phyloP scores from a whole-genome alignment of 2,329 filamentous ascomycete genomes.

The Aspergillus caelatus region DNA sequence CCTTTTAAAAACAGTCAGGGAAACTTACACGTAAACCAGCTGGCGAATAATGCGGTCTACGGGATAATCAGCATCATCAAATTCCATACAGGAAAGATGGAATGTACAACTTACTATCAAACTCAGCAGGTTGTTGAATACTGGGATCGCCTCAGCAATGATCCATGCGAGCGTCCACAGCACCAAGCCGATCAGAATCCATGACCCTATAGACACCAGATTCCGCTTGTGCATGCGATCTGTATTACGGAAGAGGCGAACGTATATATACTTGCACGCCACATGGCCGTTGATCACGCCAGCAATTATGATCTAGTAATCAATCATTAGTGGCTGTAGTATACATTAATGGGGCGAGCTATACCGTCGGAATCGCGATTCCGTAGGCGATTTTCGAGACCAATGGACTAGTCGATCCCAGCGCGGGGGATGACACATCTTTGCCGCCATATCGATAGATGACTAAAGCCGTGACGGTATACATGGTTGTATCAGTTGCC shows the following conservation, averaged over 20 bases:
- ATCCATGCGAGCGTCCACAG: conserved; percentile 65
- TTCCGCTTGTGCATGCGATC: conserved; percentile 54
- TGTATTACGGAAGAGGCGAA: conserved; percentile 62
- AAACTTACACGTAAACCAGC: conserved; percentile 59
- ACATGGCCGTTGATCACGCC: conserved; percentile 70
- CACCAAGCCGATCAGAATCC: conserved; percentile 56
- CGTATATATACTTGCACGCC: conserved; percentile 65
- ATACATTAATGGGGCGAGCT: not conserved
- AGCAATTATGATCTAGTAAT: conserved; percentile 59
- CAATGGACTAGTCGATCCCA: conserved; percentile 59
- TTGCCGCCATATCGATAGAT: conserved; percentile 67
- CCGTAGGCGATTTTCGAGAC: conserved; percentile 67
- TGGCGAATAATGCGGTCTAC: conserved; percentile 58
- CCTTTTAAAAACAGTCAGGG: not conserved
- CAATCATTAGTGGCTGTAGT: conserved; percentile 1
- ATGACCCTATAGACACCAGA: conserved; percentile 53
- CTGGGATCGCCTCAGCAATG: conserved; percentile 67
- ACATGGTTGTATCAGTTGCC: conserved; percentile 59
- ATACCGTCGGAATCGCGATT: conserved; percentile 58
- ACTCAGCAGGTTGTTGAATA: conserved; percentile 65
- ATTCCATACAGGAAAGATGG: not conserved
- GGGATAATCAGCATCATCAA: not conserved
- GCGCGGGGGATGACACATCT: conserved; percentile 62
- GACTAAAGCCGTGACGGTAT: conserved; percentile 65
- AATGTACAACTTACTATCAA: conserved; percentile 39